phyloP scores from a whole-genome alignment of 352 stramenopile genomes.

The Pythium aphanidermatum region DNA sequence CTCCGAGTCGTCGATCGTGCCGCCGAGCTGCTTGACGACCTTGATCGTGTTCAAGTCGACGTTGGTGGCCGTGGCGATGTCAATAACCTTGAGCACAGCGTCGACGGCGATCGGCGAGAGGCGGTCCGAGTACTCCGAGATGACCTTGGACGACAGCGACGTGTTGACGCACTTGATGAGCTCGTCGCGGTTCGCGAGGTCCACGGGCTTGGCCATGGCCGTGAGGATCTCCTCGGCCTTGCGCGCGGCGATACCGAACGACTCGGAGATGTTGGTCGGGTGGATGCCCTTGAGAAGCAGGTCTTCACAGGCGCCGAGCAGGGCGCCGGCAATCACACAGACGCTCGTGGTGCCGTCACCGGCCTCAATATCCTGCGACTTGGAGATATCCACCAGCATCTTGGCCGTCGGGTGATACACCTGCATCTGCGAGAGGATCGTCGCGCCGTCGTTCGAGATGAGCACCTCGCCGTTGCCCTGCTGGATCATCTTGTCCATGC shows the following conservation, averaged over 20 bases:
- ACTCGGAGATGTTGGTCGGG: slow-evolving; percentile 96
- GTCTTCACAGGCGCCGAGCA: slow-evolving; percentile 94
- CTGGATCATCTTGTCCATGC: slow-evolving; percentile 99
- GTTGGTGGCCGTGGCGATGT: slow-evolving; percentile 90
- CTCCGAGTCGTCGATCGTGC: slow-evolving; percentile 99
- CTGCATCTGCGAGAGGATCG: slow-evolving; percentile 98
- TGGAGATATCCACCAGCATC: slow-evolving; percentile 99
- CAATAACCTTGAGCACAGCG: slow-evolving; percentile 96
- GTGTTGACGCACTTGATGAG: slow-evolving; percentile 98
- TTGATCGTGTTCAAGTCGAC: slow-evolving; percentile 98
- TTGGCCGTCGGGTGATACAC: slow-evolving; percentile 99
- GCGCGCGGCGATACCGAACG: slow-evolving; percentile 91
- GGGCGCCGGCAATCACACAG: slow-evolving; percentile 97
- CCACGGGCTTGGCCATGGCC: slow-evolving; percentile 88
- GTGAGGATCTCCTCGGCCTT: slow-evolving; percentile 89
- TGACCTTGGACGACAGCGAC: slow-evolving; percentile 97
- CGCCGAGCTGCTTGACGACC: slow-evolving; percentile 97
- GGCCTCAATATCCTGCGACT: slow-evolving; percentile 99
- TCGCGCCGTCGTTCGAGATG: slow-evolving; percentile 99
- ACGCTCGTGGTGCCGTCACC: slow-evolving; percentile 98
- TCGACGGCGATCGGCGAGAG: slow-evolving; percentile 98
- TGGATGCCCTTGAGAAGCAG: slow-evolving; percentile 96
- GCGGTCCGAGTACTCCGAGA: slow-evolving; percentile 96
- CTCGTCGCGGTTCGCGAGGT: slow-evolving; percentile 91
- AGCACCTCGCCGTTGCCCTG: slow-evolving; percentile 97